Evolutionary conservation across 768 basidiomycete species (phyloP), one percentile per base, ranked within the genome.

Genomic region (Kwoniella dendrophila): DNA sequence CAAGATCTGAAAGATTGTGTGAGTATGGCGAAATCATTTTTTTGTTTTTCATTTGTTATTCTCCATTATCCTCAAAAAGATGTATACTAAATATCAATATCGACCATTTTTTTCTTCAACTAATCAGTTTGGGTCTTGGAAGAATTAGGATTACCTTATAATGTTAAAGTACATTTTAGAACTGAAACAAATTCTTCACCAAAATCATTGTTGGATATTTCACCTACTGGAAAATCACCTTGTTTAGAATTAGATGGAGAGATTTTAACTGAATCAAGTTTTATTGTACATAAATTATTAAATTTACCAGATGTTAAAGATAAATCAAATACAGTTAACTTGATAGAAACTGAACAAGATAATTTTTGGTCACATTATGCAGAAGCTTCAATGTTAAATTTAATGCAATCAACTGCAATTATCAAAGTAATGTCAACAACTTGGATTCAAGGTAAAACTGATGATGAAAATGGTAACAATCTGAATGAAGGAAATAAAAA

Each of bases 1-100:
- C 73, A 4, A 56, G 77, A 24, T 76, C 75, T 7, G 74, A 72
- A 12, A 43, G 77, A 27, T 64, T 78, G 11, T 76, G 77, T 76
- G 45, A 71, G 77, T 69, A 11, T 43, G n/a, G n/a, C 16, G 34
- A 16, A 36, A 20, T 43, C 18, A 20, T 18, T 38, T 18, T 18
- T 38, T 8, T 38, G 8, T 38, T 18, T 38, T 38, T 18, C 18
- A 18, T 38, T 18, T 38, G 8, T 38, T 8, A 11, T 12, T 18
- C 30, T 10, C 50, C 27, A 14, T 12, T 27, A 26, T 14, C 43
- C 48, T 53, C 29, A 33, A n/a, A 18, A 12, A 11, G 20, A 44
- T 8, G n/a, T n/a, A n/a, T n/a, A n/a, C n/a, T n/a, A n/a, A n/a
- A n/a, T n/a, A n/a, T n/a, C 20, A 44, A 6, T 26, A 49, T 30